Conservation (phyloP, 371 early-diverging fungal genomes). For the Lichtheimia corymbifera region DNA sequence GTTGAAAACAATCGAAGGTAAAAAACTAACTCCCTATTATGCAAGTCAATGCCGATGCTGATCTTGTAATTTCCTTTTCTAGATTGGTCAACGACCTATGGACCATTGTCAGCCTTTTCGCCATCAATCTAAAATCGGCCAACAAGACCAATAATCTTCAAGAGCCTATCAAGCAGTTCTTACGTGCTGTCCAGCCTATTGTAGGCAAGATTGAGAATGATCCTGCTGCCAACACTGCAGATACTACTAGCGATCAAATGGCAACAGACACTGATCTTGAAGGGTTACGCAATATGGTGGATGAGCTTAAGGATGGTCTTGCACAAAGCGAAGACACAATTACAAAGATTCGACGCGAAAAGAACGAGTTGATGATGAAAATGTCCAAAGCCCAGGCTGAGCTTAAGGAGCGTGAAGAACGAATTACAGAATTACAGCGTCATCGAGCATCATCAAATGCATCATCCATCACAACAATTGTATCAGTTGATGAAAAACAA, state of each 20-base stretch:
- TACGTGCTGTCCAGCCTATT: slow-evolving; percentile 55
- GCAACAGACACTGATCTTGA: slow-evolving; percentile 37
- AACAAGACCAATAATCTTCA: slow-evolving; percentile 38
- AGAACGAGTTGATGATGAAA: slow-evolving; percentile 50
- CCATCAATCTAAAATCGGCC: slow-evolving; percentile 28
- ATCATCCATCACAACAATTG: slow-evolving; percentile 6
- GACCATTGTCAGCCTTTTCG: slow-evolving; percentile 40
- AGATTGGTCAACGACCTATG: slow-evolving; percentile 40
- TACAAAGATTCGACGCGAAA: slow-evolving; percentile 47
- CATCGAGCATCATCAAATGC: slow-evolving; percentile 4
- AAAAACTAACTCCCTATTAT: not conserved
- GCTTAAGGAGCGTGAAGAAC: slow-evolving; percentile 35
- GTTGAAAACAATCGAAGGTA: slow-evolving; percentile 21
- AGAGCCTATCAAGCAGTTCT: slow-evolving; percentile 31
- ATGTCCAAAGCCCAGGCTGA: slow-evolving; percentile 41
- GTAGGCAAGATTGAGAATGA: slow-evolving; percentile 44
- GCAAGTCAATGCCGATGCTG: no score
- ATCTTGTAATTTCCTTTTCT: not conserved
- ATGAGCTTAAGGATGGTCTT: slow-evolving; percentile 38
- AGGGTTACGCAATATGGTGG: slow-evolving; percentile 45
- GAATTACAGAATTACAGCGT: slow-evolving; percentile 17
- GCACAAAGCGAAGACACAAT: slow-evolving; percentile 32
- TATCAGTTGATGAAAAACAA: not conserved
- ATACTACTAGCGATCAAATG: not conserved
- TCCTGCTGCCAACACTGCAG: not conserved